A percentile compares a stretch with the other conserved stretches of the same genome.
These are phyloP conservation scores for Sindora glabra DNA, from an alignment of 306 rosid genomes.

Conservation along the genomic window DNA sequence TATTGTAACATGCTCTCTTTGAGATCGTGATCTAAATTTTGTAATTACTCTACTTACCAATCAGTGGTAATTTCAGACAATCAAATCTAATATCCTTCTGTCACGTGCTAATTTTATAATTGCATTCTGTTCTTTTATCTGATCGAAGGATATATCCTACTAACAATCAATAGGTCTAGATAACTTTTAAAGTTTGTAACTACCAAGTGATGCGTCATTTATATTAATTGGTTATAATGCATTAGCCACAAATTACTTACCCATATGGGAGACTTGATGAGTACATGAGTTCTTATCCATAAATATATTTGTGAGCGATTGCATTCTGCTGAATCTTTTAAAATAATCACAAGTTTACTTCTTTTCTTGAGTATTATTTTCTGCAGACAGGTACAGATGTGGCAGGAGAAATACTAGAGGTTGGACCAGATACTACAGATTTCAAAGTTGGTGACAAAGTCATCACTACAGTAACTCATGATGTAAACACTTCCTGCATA, in stretches of 20 bases:
- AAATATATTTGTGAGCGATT: not conserved
- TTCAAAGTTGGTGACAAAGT: constrained; percentile 66
- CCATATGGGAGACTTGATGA: not conserved
- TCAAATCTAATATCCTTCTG: not conserved
- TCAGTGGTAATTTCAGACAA: not conserved
- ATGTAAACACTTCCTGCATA: constrained; percentile 23
- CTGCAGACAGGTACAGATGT: constrained; percentile 45
- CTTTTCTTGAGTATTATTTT: not conserved
- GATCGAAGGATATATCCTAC: not conserved
- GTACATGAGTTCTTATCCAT: not conserved
- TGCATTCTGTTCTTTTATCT: not conserved
- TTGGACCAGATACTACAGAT: constrained; percentile 45
- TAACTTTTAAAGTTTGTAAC: not conserved
- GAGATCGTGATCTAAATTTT: not conserved
- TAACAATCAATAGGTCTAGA: not conserved
- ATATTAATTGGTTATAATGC: not conserved
- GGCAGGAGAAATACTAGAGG: constrained; percentile 52
- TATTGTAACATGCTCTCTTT: not conserved
- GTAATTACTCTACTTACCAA: not conserved
- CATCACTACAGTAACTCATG: constrained; percentile 28
- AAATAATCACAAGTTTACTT: not conserved
- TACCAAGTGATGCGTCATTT: no score
- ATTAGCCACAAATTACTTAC: not conserved
- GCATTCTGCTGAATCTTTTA: not conserved
- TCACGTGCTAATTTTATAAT: not conserved